Percentiles rank a stretch among this genome's conserved stretches.
Evolutionary conservation across 2,329 filamentous ascomycete genomes (phyloP).

Genomic region (Sphaceloma murrayae): DNA sequence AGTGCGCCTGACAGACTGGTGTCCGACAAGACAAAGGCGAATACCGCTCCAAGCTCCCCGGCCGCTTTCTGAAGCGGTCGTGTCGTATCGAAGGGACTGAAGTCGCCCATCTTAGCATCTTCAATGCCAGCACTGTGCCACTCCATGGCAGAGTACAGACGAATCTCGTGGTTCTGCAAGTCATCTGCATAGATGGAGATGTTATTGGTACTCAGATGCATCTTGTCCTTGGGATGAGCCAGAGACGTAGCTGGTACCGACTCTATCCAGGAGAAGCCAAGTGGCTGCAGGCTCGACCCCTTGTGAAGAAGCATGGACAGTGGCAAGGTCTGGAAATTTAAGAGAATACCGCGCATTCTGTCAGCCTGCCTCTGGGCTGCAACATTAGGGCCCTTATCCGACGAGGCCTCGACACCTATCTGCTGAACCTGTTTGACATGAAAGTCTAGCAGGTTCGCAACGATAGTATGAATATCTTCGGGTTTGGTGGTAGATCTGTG

Average conservation of each 20-base stretch:
- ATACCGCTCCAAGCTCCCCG: too few relatives aligned
- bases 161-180: neutral
- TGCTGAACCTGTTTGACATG: constrained; percentile 15
- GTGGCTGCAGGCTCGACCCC: constrained; percentile 8
- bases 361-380: neutral
- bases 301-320: constrained; percentile 18
- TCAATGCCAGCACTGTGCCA: too few relatives aligned
- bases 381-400: constrained; percentile 13
- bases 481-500: constrained; percentile 19
- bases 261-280: neutral
- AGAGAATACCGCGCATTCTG: constrained; percentile 2
- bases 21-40: too few relatives aligned
- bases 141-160: too few relatives aligned
- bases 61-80: too few relatives aligned
- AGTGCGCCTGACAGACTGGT: too few relatives aligned
- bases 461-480: constrained; percentile 19
- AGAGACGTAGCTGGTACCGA: neutral
- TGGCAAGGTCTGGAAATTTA: constrained; percentile 17
- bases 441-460: constrained; percentile 19
- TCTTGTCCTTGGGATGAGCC: neutral
- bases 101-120: too few relatives aligned
- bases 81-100: too few relatives aligned
- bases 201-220: neutral
- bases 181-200: neutral
- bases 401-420: neutral